Evolutionary conservation across 2,329 filamentous ascomycete genomes (phyloP).

Genomic region (Colletotrichum musicola): DNA sequence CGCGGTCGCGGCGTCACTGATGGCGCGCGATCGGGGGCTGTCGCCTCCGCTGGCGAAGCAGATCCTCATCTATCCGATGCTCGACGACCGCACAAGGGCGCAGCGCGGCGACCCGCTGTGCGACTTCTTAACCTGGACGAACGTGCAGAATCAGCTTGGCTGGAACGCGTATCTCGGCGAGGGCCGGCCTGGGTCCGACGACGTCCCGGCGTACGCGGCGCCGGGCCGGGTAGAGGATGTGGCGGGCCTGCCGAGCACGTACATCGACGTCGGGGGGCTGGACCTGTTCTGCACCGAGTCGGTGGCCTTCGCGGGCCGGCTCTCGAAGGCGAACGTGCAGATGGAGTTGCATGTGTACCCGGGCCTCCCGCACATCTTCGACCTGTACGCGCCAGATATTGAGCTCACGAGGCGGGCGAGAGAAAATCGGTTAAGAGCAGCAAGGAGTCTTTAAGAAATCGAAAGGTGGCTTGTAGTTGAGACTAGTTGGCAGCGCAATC

Average conservation of each 20-base stretch:
- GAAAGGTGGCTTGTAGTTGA: not conserved
- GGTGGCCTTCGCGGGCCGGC: conserved; percentile 47
- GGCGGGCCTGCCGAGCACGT: conserved; percentile 49
- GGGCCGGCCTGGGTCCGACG: conserved; percentile 32
- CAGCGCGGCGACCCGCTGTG: conserved; percentile 17
- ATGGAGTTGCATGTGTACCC: conserved; percentile 57
- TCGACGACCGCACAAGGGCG: conserved; percentile 46
- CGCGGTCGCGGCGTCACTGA: conserved; percentile 49
- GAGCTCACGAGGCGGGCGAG: conserved; percentile 4
- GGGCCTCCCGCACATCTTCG: conserved; percentile 56
- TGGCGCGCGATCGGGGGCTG: conserved; percentile 49
- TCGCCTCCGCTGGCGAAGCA: conserved; percentile 47
- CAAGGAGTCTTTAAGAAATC: not conserved
- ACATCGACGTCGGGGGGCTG: conserved; percentile 54
- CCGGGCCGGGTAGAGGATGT: conserved; percentile 43
- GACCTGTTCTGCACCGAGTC: conserved; percentile 54
- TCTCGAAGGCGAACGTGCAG: conserved; percentile 48
- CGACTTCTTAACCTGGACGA: conserved; percentile 40
- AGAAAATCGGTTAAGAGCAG: conserved; percentile 14
- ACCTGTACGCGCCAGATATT: conserved; percentile 38
- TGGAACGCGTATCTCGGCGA: conserved; percentile 43
- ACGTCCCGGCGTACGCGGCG: conserved; percentile 40
- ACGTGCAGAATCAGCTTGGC: conserved; percentile 39
- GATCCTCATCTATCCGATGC: conserved; percentile 50
- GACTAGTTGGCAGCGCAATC: no score